Percentiles rank a stretch among this genome's conserved stretches.
Conservation (phyloP, 441 rosid genomes). For the Oxalis stricta region DNA sequence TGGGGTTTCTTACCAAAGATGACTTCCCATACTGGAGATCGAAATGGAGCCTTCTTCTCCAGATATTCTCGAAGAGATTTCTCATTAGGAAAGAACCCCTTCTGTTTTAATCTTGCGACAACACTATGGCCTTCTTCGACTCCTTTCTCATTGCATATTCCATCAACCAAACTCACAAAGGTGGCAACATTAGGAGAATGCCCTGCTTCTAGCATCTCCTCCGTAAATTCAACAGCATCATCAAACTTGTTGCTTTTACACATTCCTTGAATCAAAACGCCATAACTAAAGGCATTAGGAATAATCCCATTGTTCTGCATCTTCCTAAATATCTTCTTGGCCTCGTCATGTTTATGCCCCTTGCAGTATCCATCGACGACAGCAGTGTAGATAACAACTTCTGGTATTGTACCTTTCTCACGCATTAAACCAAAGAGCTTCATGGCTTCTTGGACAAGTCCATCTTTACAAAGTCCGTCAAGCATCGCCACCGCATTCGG, state of each 20-base stretch:
- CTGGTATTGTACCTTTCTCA: slow-evolving; percentile 78
- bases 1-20: slow-evolving; percentile 43
- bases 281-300: slow-evolving; percentile 69
- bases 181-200: slow-evolving; percentile 64
- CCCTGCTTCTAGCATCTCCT: slow-evolving; percentile 73
- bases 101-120: slow-evolving; percentile 29
- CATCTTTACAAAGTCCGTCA: slow-evolving; percentile 90
- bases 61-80: slow-evolving; percentile 68
- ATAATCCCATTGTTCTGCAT: slow-evolving; percentile 54
- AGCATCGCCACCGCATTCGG: slow-evolving; percentile 92
- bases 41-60: slow-evolving; percentile 56
- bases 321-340: slow-evolving; percentile 69
- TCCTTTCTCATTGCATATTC: slow-evolving; percentile 46
- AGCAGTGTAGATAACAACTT: slow-evolving; percentile 82
- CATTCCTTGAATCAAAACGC: slow-evolving; percentile 52
- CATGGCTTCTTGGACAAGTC: slow-evolving; percentile 82
- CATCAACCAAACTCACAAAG: slow-evolving; percentile 78
- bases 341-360: slow-evolving; percentile 67
- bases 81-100: slow-evolving; percentile 50
- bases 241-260: slow-evolving; percentile 37
- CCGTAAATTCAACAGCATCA: slow-evolving; percentile 43
- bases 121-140: slow-evolving; percentile 42
- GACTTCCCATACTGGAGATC: slow-evolving; percentile 57
- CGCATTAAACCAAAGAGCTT: slow-evolving; percentile 74
- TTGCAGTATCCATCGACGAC: slow-evolving; percentile 84